These are phyloP conservation scores for Saccharomyces pastorianus DNA, from an alignment of 1,139 yeast genomes.

Conservation along the genomic window DNA sequence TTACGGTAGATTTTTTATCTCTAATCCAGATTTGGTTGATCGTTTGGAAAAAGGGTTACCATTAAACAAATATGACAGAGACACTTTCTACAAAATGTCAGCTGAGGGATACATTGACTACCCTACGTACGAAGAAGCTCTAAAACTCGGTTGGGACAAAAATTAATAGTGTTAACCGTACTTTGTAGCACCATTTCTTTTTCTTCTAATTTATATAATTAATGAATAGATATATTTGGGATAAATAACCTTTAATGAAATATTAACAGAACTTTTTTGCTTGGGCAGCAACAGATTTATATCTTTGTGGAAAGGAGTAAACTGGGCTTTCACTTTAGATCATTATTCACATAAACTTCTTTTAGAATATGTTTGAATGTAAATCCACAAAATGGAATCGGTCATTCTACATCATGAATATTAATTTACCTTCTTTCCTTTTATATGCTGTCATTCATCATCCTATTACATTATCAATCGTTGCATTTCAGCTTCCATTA, in stretches of 20 bases:
- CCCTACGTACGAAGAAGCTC: conserved; percentile 29
- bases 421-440: no score
- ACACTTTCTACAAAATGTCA: conserved; percentile 33
- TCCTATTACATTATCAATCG: no score
- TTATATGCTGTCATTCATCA: no score
- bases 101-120: conserved; percentile 31
- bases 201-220: background rate
- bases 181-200: background rate
- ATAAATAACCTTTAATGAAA: background rate
- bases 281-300: background rate
- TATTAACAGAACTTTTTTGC: background rate
- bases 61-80: conserved; percentile 36
- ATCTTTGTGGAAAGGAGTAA: background rate
- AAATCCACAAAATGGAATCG: no score
- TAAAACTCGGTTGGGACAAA: conserved; percentile 15
- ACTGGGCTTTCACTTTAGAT: background rate
- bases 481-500: no score
- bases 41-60: conserved; percentile 40
- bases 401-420: no score
- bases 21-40: conserved; percentile 48
- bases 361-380: background rate
- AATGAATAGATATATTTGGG: background rate
- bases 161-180: background rate
- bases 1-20: conserved; percentile 40
- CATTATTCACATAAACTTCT: background rate